A percentile compares a stretch with the other conserved stretches of the same genome.
These are phyloP conservation scores for Hypsizygus ulmarius DNA, from an alignment of 1,284 basidiomycete species.

Conservation along the genomic window DNA sequence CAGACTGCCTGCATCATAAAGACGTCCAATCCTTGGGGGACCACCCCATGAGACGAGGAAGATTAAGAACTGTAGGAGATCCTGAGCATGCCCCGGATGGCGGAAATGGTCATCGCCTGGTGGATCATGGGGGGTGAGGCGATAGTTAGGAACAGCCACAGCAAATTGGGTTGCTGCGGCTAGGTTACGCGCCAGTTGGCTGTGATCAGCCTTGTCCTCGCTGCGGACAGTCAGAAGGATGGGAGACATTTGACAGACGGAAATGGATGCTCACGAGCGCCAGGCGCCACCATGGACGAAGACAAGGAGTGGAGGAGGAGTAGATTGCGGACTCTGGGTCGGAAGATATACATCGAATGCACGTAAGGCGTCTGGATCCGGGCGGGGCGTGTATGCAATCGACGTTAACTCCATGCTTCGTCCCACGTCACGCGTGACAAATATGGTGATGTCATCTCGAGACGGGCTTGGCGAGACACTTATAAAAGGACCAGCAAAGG, in stretches of 20 bases:
- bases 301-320: constrained; percentile 39
- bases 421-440: constrained; percentile 9
- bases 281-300: constrained; percentile 82
- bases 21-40: constrained; percentile 24
- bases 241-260: background rate
- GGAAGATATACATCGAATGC: constrained; percentile 52
- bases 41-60: constrained; percentile 49
- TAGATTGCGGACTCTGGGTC: background rate
- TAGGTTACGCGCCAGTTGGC: constrained; percentile 50
- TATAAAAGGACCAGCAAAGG: constrained; percentile 1
- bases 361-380: constrained; percentile 29
- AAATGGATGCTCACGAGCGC: constrained; percentile 52
- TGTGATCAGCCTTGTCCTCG: constrained; percentile 67
- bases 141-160: constrained; percentile 74
- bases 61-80: constrained; percentile 58
- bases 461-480: background rate
- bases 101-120: constrained; percentile 38
- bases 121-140: constrained; percentile 50
- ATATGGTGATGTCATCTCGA: constrained; percentile 17
- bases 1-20: constrained; percentile 43
- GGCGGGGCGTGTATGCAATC: constrained; percentile 39
- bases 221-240: constrained; percentile 34
- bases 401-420: constrained; percentile 29
- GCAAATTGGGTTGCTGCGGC: constrained; percentile 46
- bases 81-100: constrained; percentile 71